phyloP scores from a whole-genome alignment of 225 moss, liverwort and hornwort species.

The Antitrichia curtipendula region DNA sequence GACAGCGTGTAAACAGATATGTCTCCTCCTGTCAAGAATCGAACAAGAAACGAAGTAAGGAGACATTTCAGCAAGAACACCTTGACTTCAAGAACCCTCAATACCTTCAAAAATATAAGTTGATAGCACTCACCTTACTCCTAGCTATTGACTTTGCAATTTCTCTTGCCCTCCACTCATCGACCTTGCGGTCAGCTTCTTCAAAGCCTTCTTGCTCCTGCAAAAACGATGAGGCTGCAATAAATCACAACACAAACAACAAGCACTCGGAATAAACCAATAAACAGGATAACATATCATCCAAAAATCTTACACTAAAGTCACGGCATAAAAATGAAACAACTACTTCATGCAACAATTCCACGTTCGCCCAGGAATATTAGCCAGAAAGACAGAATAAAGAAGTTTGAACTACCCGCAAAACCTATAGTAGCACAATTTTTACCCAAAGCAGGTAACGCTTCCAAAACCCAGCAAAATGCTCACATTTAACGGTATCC shows the following conservation, averaged over 20 bases:
- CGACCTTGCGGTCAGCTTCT: conserved; percentile 63
- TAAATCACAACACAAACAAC: neutral
- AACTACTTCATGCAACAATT: neutral
- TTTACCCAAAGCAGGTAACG: neutral
- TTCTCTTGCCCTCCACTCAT: conserved; percentile 94
- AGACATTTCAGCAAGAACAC: neutral
- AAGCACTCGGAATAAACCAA: neutral
- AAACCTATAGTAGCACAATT: neutral
- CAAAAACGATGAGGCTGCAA: neutral
- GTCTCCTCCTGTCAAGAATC: neutral
- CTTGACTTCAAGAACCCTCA: neutral
- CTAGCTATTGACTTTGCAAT: conserved; percentile 81
- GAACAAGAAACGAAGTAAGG: neutral
- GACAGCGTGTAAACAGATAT: neutral
- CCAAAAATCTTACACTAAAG: neutral
- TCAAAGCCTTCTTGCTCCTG: conserved; percentile 68
- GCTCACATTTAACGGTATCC: neutral
- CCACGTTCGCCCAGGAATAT: neutral
- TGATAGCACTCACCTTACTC: conserved; percentile 46
- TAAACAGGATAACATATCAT: neutral
- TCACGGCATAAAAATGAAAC: neutral
- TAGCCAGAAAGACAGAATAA: neutral
- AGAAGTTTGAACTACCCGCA: neutral
- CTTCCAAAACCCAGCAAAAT: neutral
- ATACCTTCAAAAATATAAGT: neutral